Evolutionary conservation across 1,284 basidiomycete species (phyloP), one percentile per base, ranked within the genome.

Genomic region (Mycosarcoma maydis): DNA sequence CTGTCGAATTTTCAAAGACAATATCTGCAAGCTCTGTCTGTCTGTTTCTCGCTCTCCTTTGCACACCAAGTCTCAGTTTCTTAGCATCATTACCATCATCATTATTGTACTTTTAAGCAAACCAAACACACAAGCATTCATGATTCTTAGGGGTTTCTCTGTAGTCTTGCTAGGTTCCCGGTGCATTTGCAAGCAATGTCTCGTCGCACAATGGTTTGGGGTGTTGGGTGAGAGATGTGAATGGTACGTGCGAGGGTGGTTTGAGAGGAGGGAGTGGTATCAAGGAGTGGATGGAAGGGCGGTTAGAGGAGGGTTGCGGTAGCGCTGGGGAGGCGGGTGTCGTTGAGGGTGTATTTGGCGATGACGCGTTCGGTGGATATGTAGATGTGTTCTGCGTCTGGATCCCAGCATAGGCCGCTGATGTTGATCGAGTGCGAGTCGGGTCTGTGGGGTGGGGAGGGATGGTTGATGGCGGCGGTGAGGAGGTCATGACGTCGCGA

Each of bases 331-430:
- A 58, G 10, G 11, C 61, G 38, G 9, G 55, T 41, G 33, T 69
- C 60, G 11, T 8, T 27, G 19, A 69, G 57, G 13, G 40, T 41
- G 44, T 73, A 75, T 10, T 60, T 54, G 0, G 73, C 70, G 6
- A 75, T 42, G 4, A 65, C 34, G 6, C 57, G 39, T 30, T 71
- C 64, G 5, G 70, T 77, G 0, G 67, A 57, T 16, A 70, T 42
- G 39, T 64, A 77, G 32, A 77, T 13, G 24, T 41, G 36, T 34
- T 75, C 73, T 1, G 34, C 39, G n/a, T 70, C 59, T 2, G 71
- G 57, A 44, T 74, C 71, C 73, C 73, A 77, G 11, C 71, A 72
- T 3, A 77, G 33, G 1, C 75, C 75, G 17, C 62, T 51, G 30
- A 75, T 60, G 42, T 76, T 73, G 30, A 44, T 40, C 13, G 54